Conservation (phyloP, 352 stramenopile species). For the Phytophthora pisi region DNA sequence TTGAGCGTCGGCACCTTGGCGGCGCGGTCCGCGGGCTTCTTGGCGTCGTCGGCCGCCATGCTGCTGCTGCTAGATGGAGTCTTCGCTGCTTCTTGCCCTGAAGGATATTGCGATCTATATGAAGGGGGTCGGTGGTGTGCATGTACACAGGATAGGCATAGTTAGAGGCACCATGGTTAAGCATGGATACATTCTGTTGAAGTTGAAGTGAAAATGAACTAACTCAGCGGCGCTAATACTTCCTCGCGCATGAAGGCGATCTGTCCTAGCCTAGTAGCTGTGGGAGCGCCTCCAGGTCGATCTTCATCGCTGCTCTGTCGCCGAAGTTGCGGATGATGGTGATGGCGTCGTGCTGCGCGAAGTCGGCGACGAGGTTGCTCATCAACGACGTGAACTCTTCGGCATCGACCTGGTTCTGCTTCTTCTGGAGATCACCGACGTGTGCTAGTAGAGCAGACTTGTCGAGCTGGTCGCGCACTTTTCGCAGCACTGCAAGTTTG, state of each 20-base stretch:
- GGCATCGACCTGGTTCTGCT: slow-evolving; percentile 41
- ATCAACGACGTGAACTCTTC: slow-evolving; percentile 59
- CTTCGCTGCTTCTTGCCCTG: not conserved
- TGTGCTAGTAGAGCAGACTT: slow-evolving; percentile 28
- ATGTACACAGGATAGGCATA: not conserved
- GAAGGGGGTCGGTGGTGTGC: not conserved
- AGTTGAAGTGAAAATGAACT: slow-evolving; percentile 5
- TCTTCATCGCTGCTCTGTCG: slow-evolving; percentile 65
- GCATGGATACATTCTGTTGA: not conserved
- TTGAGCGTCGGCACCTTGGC: slow-evolving; percentile 40
- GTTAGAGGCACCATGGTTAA: not conserved
- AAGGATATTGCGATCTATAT: slow-evolving; percentile 12
- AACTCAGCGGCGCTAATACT: not conserved
- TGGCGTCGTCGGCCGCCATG: slow-evolving; percentile 26
- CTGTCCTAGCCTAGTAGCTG: slow-evolving; percentile 45
- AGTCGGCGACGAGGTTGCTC: slow-evolving; percentile 48
- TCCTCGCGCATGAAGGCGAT: not conserved
- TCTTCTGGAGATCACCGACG: slow-evolving; percentile 40
- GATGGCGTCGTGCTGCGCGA: slow-evolving; percentile 67
- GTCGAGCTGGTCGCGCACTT: slow-evolving; percentile 55
- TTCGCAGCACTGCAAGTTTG: slow-evolving; percentile 66
- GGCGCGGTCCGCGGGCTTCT: slow-evolving; percentile 9
- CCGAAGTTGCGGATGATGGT: slow-evolving; percentile 74
- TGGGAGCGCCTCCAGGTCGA: slow-evolving; percentile 51
- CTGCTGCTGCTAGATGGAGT: not conserved